Base-by-base conservation (phyloP, 176 grass and related monocot genomes). In the Chloris gayana region DNA sequence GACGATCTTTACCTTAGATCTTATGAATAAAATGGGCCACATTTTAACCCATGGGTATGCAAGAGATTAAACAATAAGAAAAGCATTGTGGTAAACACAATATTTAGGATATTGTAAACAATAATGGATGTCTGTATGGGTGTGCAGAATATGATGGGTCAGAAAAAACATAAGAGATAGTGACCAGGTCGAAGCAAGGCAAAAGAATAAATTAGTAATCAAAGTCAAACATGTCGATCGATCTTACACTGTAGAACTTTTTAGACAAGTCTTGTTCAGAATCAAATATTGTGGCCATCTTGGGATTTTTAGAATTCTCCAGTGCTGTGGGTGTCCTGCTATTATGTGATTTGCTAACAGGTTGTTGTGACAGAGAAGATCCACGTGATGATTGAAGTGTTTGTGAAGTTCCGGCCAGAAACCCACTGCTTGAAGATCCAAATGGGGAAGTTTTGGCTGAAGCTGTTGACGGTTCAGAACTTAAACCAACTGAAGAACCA, bases 181-280 rank as follows among this genome's bases (percentile, higher is more conserved):
- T 25, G 51, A 65, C 58, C 60, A 83, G 50, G 45, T 3, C 57
- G n/a, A 4, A 41, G 29, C 9, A 33, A 72, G 18, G n/a, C 25
- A 79, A 29, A 64, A 27, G 14, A 82, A 44, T 31, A 50, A 82
- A 50, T 15, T 57, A 57, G 56, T 27, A 84, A 73, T 60, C 72
- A 62, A 59, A 84, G 69, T 60, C 72, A 62, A 59, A 64, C 24
- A 80, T 22, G 71, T 24, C 67, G 15, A 58, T 17, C 24, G 12
- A 51, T 80, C 95, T 93, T 93, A 98, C 95, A 73, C 85, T 95
- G 71, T 94, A 92, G 30, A 94, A 91, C n/a, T 91, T 78, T 72
- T 98, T 94, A 39, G 90, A 82, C 61, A 91, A 67, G 72, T 93
- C 88, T 70, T 90, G 80, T 76, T 93, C 85, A 81, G 90, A 81